Percentiles rank a stretch among this genome's conserved stretches.
Conservation (phyloP, 1,284 basidiomycete genomes). For the Leccinum holopus region DNA sequence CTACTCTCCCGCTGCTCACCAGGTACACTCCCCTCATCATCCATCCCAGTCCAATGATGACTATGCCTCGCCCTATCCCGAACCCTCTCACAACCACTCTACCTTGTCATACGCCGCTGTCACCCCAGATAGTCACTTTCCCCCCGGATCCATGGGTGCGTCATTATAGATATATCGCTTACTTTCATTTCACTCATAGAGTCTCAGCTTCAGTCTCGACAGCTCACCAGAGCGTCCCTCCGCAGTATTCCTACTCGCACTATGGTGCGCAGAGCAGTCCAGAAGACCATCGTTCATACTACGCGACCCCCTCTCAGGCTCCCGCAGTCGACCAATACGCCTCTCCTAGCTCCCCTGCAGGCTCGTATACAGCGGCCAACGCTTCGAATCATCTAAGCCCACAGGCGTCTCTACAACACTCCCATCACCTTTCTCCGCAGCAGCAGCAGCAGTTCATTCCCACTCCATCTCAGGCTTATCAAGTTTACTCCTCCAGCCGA, state of each 20-base stretch:
- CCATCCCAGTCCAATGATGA: constrained; percentile 25
- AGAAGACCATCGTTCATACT: constrained; percentile 31
- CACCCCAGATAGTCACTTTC: constrained; percentile 19
- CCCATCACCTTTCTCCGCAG: constrained; percentile 18
- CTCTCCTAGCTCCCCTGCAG: constrained; percentile 22
- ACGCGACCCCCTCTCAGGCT: constrained; percentile 20
- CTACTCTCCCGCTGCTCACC: constrained; percentile 26
- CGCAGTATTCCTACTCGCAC: constrained; percentile 23
- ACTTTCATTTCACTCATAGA: constrained; percentile 13
- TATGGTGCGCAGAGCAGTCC: constrained; percentile 25
- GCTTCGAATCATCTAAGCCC: constrained; percentile 34
- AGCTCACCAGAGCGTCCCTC: constrained; percentile 24
- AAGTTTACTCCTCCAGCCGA: constrained; percentile 40
- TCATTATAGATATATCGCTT: constrained; percentile 3
- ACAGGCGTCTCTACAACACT: constrained; percentile 33
- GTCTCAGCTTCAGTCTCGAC: neutral
- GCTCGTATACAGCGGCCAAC: constrained; percentile 24
- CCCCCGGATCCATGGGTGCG: constrained; percentile 29
- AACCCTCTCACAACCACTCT: constrained; percentile 28
- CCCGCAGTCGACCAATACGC: constrained; percentile 23
- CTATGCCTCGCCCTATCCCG: constrained; percentile 23
- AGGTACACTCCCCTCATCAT: constrained; percentile 14
- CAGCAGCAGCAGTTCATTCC: constrained; percentile 46
- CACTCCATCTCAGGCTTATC: constrained; percentile 51
- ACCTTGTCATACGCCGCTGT: constrained; percentile 30